Conservation (phyloP, 148 eudicot species). For the Camellia lanceoleosa region DNA sequence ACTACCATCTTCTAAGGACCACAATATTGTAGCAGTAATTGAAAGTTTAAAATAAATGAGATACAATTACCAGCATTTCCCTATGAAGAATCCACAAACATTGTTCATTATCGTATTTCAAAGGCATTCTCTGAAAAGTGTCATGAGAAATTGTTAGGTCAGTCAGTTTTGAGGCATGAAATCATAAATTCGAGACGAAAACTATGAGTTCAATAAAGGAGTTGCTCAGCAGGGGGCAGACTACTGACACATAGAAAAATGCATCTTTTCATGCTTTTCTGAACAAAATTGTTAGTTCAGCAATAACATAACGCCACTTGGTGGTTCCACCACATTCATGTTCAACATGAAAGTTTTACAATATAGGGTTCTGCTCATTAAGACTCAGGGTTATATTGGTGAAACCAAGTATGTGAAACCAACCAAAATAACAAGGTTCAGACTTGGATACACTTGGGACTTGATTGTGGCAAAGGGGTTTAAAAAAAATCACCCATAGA, state of each 20-base stretch:
- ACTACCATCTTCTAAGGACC: constrained; percentile 1
- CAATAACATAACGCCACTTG: not conserved
- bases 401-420: not conserved
- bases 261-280: not conserved
- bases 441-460: not conserved
- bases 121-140: constrained; percentile 60
- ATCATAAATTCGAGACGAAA: not conserved
- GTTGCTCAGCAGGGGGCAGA: not conserved
- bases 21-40: constrained; percentile 9
- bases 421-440: not conserved
- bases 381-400: not conserved
- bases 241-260: not conserved
- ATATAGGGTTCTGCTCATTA: not conserved
- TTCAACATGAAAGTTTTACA: not conserved
- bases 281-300: not conserved
- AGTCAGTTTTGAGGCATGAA: not conserved
- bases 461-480: not conserved
- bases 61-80: constrained; percentile 62
- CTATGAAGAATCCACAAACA: constrained; percentile 69
- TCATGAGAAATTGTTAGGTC: constrained; percentile 1
- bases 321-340: not conserved
- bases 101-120: constrained; percentile 50
- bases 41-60: too few species aligned
- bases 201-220: not conserved
- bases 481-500: not conserved